Percentiles rank a stretch among this genome's conserved stretches.
These are phyloP conservation scores for Penicillium hesseltinei DNA, from an alignment of 2,329 filamentous ascomycete species.

Conservation along the genomic window DNA sequence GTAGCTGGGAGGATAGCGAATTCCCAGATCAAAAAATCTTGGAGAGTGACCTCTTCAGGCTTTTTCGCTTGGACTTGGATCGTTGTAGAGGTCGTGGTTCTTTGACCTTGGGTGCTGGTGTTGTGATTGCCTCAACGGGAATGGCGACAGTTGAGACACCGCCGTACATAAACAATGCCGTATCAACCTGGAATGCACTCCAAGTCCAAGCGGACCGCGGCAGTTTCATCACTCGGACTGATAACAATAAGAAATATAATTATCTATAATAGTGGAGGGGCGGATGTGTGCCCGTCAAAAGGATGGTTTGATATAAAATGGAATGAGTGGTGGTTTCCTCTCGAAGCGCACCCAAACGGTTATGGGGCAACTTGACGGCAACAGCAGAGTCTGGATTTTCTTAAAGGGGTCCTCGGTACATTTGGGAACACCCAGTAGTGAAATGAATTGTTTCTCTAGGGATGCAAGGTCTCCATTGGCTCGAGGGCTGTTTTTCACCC, in stretches of 20 bases:
- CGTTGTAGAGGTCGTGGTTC: not conserved
- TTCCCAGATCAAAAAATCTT: conserved; percentile 11
- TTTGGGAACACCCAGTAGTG: not conserved
- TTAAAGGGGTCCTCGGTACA: not conserved
- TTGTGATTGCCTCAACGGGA: conserved; percentile 16
- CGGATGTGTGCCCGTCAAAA: not conserved
- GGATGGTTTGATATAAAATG: not conserved
- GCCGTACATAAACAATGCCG: conserved; percentile 26
- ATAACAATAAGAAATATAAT: conserved; percentile 2
- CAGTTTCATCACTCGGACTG: conserved; percentile 18
- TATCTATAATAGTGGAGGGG: not conserved
- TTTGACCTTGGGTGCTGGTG: conserved; percentile 5
- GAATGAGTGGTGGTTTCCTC: conserved; percentile 4
- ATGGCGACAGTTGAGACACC: conserved; percentile 19
- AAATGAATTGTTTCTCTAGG: not conserved
- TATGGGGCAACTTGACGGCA: not conserved
- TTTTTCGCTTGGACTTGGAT: conserved; percentile 12
- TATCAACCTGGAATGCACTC: conserved; percentile 27
- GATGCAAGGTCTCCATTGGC: conserved; percentile 6
- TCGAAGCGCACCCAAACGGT: not conserved
- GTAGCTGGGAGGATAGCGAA: not conserved
- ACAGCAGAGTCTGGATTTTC: not conserved
- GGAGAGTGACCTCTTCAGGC: conserved; percentile 14
- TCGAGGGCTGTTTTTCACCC: conserved; percentile 15
- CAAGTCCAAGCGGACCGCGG: conserved; percentile 17